These are phyloP conservation scores for Thinopyrum elongatum DNA, from an alignment of 176 grass and related monocot species.

Conservation along the genomic window DNA sequence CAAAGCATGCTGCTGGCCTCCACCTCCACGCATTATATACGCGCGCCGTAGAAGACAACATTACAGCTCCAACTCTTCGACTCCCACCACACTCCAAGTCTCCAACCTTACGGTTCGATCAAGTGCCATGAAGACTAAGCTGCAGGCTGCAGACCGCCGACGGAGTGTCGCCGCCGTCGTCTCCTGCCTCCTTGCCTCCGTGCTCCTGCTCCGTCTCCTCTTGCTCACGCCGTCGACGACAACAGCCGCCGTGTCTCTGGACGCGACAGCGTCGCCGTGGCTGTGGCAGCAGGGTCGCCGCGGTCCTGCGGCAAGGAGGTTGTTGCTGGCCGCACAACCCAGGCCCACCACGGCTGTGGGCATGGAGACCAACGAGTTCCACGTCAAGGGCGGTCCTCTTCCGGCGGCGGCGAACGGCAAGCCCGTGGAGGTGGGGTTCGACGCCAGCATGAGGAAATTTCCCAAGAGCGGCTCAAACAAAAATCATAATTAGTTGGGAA, in stretches of 20 bases:
- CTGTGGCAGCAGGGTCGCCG: not conserved
- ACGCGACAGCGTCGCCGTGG: not conserved
- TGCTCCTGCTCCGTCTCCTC: conserved; percentile 23
- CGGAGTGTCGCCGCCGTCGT: not conserved
- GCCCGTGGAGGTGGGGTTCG: conserved; percentile 29
- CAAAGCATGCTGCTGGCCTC: not conserved
- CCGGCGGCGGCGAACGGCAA: not conserved
- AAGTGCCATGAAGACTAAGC: not conserved
- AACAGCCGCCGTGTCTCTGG: not conserved
- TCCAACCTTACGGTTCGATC: not conserved
- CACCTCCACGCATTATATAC: not conserved
- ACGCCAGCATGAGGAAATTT: conserved; percentile 24
- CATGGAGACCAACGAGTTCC: not conserved
- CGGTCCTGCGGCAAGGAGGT: conserved; percentile 7
- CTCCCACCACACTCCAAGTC: not conserved
- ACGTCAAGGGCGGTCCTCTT: not conserved
- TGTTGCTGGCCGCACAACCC: not conserved
- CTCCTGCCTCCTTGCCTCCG: not conserved
- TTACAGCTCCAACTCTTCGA: not conserved
- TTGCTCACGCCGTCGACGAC: not conserved
- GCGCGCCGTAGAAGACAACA: not conserved
- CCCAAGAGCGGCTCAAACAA: conserved; percentile 26
- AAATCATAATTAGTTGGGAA: conserved; percentile 15
- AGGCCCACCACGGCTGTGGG: not conserved
- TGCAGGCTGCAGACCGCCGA: not conserved